Evolutionary conservation across 2,329 filamentous ascomycete species (phyloP).

Genomic region (Cercospora citrullina): DNA sequence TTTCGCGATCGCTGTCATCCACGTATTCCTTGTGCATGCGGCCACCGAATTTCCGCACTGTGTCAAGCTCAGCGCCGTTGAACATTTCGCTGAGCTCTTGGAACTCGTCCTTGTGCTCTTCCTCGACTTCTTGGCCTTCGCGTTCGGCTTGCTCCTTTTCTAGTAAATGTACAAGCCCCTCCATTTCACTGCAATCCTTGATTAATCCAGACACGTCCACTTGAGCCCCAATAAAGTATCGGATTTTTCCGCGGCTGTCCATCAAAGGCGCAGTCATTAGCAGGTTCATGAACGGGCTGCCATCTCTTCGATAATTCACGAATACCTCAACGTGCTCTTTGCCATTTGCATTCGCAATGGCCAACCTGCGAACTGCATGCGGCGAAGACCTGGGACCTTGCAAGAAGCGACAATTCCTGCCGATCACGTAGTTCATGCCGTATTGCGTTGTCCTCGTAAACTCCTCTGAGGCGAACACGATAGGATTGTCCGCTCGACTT

Average conservation of each 20-base stretch:
- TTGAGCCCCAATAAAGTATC: conserved; percentile 72
- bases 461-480: conserved; percentile 75
- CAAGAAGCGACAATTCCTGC: conserved; percentile 75
- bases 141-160: conserved; percentile 37
- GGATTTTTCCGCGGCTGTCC: conserved; percentile 64
- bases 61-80: conserved; percentile 65
- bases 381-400: conserved; percentile 71
- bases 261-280: conserved; percentile 71
- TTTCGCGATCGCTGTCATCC: conserved; percentile 51
- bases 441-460: conserved; percentile 75
- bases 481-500: conserved; percentile 70
- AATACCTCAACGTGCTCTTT: conserved; percentile 72
- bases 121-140: conserved; percentile 38
- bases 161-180: conserved; percentile 53
- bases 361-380: conserved; percentile 61
- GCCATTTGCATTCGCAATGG: conserved; percentile 61
- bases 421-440: conserved; percentile 69
- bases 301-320: conserved; percentile 73
- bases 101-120: conserved; percentile 61
- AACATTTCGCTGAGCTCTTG: conserved; percentile 69
- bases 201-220: conserved; percentile 69
- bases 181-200: conserved; percentile 65
- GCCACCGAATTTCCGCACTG: conserved; percentile 63
- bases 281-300: conserved; percentile 74
- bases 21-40: conserved; percentile 59